phyloP scores from a whole-genome alignment of 768 basidiomycete genomes.

The Guyanaporus albipodus region DNA sequence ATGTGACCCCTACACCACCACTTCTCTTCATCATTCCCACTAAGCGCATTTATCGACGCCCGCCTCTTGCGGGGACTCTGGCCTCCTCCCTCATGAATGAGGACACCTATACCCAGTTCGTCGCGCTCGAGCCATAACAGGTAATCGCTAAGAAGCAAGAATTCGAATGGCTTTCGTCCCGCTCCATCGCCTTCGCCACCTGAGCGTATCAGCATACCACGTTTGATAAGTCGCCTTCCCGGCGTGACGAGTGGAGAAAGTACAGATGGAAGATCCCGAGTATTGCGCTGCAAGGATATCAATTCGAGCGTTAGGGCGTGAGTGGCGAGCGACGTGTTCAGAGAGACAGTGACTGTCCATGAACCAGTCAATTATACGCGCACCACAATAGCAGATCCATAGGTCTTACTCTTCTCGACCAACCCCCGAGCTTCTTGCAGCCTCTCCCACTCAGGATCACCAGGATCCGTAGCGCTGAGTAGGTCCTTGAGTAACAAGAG shows the following conservation, averaged over 20 bases:
- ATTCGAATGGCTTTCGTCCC: conserved; percentile 48
- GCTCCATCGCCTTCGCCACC: conserved; percentile 41
- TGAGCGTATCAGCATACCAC: conserved; percentile 55
- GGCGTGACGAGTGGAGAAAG: conserved; percentile 77
- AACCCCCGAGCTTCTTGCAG: conserved; percentile 58
- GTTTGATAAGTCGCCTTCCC: conserved; percentile 73
- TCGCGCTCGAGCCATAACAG: conserved; percentile 69
- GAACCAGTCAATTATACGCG: conserved; percentile 7
- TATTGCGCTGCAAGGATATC: conserved; percentile 74
- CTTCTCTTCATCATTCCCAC: conserved; percentile 50
- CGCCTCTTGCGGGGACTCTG: conserved; percentile 18
- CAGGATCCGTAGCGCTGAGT: conserved; percentile 57
- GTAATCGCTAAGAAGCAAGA: conserved; percentile 80
- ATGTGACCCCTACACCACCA: conserved; percentile 72
- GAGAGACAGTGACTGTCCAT: conserved; percentile 61
- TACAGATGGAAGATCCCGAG: conserved; percentile 69
- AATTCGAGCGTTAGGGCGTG: conserved; percentile 75
- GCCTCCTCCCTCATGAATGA: conserved; percentile 16
- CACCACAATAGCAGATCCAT: not conserved
- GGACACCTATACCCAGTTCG: conserved; percentile 31
- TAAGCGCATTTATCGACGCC: conserved; percentile 17
- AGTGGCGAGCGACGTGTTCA: conserved; percentile 74
- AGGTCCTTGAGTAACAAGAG: conserved; percentile 81
- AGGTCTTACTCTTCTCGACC: conserved; percentile 70
- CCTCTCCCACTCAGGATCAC: conserved; percentile 63